Percentiles rank a stretch among this genome's conserved stretches.
Conservation (phyloP, 2,329 filamentous ascomycete genomes). For the Acrocalymma vagum region DNA sequence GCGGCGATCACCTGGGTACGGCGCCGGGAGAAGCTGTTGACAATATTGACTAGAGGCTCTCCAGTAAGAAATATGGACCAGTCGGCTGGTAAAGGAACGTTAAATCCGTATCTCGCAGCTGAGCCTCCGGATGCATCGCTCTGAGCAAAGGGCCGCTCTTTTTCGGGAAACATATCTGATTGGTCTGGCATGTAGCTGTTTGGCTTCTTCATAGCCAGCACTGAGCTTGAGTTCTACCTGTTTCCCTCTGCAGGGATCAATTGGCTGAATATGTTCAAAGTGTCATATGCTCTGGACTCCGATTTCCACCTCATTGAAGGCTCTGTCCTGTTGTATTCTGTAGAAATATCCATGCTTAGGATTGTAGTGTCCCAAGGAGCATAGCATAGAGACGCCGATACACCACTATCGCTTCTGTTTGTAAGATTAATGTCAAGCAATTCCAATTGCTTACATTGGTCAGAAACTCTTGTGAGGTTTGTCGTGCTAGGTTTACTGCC, state of each 20-base stretch:
- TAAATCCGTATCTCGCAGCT: constrained; percentile 1
- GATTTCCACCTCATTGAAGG: constrained; percentile 2
- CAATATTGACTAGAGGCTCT: background rate
- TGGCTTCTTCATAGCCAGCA: constrained; percentile 9
- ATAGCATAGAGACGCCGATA: constrained; percentile 11
- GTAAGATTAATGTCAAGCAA: background rate
- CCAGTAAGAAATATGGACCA: constrained; percentile 11
- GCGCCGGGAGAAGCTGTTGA: background rate
- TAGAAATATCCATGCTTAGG: constrained; percentile 7
- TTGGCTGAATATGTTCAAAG: constrained; percentile 3
- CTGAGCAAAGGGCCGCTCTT: constrained; percentile 8
- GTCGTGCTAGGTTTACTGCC: background rate
- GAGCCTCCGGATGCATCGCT: constrained; percentile 9
- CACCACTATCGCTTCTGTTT: background rate
- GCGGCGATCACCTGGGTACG: constrained; percentile 6
- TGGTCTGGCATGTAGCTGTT: constrained; percentile 6
- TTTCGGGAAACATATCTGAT: constrained; percentile 1
- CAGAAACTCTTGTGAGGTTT: too few relatives aligned
- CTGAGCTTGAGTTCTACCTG: background rate
- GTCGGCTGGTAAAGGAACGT: constrained; percentile 6
- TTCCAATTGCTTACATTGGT: too few relatives aligned
- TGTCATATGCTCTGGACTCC: constrained; percentile 2
- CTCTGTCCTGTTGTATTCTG: constrained; percentile 8
- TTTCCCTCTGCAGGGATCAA: background rate
- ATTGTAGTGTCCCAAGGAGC: constrained; percentile 14